These are phyloP conservation scores for Fusarium tricinctum DNA, from an alignment of 2,329 filamentous ascomycete species.

Conservation along the genomic window DNA sequence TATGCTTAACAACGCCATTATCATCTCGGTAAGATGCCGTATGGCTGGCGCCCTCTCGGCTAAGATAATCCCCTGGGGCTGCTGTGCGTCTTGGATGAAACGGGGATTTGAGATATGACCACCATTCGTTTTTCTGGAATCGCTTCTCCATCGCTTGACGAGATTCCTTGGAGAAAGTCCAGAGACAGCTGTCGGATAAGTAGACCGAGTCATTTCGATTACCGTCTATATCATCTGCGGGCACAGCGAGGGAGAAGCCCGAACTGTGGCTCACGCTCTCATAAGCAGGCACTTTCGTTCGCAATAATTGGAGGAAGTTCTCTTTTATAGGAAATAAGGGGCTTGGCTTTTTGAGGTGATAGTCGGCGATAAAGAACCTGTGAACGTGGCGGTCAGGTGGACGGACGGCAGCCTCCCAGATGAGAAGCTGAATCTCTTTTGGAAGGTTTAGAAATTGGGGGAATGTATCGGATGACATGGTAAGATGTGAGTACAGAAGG, in stretches of 20 bases:
- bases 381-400: constrained; percentile 26
- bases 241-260: constrained; percentile 10
- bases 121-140: constrained; percentile 36
- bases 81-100: constrained; percentile 11
- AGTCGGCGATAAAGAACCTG: constrained; percentile 22
- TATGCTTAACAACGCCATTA: not conserved
- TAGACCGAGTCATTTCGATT: constrained; percentile 33
- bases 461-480: constrained; percentile 15
- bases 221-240: not conserved
- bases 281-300: fast-evolving
- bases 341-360: not conserved
- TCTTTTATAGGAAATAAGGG: not conserved
- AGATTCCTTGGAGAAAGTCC: constrained; percentile 23
- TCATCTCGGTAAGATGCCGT: constrained; percentile 19
- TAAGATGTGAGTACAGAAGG: not conserved
- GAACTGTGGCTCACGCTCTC: not conserved
- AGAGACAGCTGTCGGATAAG: constrained; percentile 26
- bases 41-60: not conserved
- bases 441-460: constrained; percentile 12
- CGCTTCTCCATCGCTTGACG: constrained; percentile 24
- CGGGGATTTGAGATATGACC: constrained; percentile 4
- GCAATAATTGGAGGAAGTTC: not conserved
- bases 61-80: not conserved
- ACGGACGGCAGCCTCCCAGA: constrained; percentile 33
- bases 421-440: constrained; percentile 20